A percentile compares a stretch with the other conserved stretches of the same genome.
These are phyloP conservation scores for Neonectria magnoliae DNA, from an alignment of 2,329 filamentous ascomycete species.

Conservation along the genomic window DNA sequence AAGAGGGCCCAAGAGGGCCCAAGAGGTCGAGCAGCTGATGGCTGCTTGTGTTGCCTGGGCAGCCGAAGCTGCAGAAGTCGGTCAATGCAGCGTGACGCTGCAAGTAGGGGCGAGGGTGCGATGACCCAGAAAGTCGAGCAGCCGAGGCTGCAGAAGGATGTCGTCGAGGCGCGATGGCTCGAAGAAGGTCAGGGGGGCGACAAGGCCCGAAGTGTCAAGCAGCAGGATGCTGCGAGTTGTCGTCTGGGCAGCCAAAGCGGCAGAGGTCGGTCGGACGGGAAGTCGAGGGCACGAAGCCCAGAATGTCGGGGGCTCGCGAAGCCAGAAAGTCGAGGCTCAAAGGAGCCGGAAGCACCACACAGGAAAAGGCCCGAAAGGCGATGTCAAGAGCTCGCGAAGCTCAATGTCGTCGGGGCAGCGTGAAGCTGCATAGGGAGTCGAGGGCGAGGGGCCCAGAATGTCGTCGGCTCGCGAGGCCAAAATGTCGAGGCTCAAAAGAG, in stretches of 20 bases:
- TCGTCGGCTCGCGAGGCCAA: too few relatives aligned
- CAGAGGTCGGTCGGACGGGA: not conserved
- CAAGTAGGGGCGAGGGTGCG: conserved; percentile 8
- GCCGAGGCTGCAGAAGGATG: conserved; percentile 1
- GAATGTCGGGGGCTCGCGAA: conserved; percentile 10
- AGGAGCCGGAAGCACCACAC: too few relatives aligned
- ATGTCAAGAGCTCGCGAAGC: too few relatives aligned
- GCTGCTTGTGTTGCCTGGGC: too few relatives aligned
- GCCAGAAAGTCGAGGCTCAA: too few relatives aligned
- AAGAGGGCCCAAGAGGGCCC: not conserved
- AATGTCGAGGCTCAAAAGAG: too few relatives aligned
- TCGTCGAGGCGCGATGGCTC: too few relatives aligned
- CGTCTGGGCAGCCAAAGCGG: conserved; percentile 1
- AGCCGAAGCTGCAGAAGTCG: conserved; percentile 9
- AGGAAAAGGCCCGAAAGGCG: too few relatives aligned
- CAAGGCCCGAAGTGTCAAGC: conserved; percentile 19
- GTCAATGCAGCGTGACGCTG: conserved; percentile 11
- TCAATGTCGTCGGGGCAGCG: too few relatives aligned
- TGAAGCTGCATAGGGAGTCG: too few relatives aligned
- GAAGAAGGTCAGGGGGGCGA: too few relatives aligned
- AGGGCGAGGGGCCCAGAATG: too few relatives aligned
- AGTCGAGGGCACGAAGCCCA: not conserved
- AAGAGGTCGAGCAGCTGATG: conserved; percentile 18
- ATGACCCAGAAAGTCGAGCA: conserved; percentile 14
- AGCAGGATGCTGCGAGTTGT: conserved; percentile 20